phyloP scores from a whole-genome alignment of 805 yeast species.

The Candida jianshihensis region DNA sequence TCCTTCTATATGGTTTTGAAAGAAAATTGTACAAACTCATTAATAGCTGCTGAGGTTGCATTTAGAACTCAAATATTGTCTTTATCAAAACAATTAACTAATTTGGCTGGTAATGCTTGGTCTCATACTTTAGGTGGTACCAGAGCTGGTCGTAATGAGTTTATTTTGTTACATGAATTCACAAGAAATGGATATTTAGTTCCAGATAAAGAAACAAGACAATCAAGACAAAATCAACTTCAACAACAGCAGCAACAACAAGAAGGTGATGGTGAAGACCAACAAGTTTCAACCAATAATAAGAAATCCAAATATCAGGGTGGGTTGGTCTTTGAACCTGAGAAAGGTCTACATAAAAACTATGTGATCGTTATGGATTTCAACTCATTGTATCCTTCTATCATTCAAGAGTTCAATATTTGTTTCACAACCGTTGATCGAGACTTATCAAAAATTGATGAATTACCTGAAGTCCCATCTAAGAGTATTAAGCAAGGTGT shows the following conservation, averaged over 20 bases:
- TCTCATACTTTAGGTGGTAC: constrained; percentile 91
- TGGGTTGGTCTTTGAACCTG: constrained; percentile 96
- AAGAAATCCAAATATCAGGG: constrained; percentile 79
- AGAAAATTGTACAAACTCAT: constrained; percentile 61
- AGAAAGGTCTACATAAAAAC: constrained; percentile 85
- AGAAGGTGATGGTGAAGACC: constrained; percentile 24
- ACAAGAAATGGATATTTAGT: constrained; percentile 70
- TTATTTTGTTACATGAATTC: constrained; percentile 86
- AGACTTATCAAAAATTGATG: constrained; percentile 46
- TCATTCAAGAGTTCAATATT: constrained; percentile 93
- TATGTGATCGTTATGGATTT: constrained; percentile 94
- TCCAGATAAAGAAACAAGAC: constrained; percentile 69
- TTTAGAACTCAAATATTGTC: constrained; percentile 80
- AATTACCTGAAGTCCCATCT: constrained; percentile 64
- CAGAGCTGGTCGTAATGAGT: constrained; percentile 93
- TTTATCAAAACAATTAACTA: constrained; percentile 83
- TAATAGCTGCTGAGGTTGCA: constrained; percentile 70
- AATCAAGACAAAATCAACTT: constrained; percentile 29
- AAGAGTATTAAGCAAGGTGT: constrained; percentile 63
- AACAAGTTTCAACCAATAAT: constrained; percentile 41
- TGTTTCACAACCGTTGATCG: constrained; percentile 94
- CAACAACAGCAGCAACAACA: constrained; percentile 20
- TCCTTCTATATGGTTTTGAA: constrained; percentile 62
- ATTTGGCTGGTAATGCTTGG: constrained; percentile 97
- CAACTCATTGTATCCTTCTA: constrained; percentile 94